Percentiles rank a stretch among this genome's conserved stretches.
Conservation (phyloP, 225 moss, liverwort and hornwort genomes). For the Climacium dendroides region DNA sequence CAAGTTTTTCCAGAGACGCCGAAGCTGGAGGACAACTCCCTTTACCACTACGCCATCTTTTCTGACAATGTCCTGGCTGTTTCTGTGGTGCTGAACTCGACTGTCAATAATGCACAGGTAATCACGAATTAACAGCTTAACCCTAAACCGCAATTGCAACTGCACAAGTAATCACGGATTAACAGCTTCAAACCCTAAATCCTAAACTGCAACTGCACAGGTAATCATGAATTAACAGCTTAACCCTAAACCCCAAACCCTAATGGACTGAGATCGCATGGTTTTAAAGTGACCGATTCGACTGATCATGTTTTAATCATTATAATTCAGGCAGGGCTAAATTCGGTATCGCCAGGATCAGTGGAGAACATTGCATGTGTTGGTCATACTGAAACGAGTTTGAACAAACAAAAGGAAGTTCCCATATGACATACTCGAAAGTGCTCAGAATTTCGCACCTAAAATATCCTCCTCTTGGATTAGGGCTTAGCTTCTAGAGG, state of each 20-base stretch:
- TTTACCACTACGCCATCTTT: constrained; percentile 81
- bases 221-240: neutral
- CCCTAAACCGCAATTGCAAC: neutral
- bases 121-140: neutral
- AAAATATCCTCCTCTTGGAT: neutral
- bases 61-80: constrained; percentile 86
- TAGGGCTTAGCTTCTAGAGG: neutral
- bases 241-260: neutral
- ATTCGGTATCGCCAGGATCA: neutral
- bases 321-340: neutral
- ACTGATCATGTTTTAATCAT: neutral
- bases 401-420: neutral
- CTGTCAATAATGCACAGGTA: constrained; percentile 54
- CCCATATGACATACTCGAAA: neutral
- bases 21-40: constrained; percentile 54
- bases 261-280: neutral
- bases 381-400: neutral
- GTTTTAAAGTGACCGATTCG: neutral
- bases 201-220: neutral
- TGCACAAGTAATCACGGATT: constrained; percentile 7
- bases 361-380: neutral
- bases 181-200: neutral
- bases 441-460: neutral
- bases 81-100: constrained; percentile 80
- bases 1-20: neutral